A percentile compares a stretch with the other conserved stretches of the same genome.
Conservation (phyloP, 202 grass and related monocot genomes). For the Zoysia matrella region DNA sequence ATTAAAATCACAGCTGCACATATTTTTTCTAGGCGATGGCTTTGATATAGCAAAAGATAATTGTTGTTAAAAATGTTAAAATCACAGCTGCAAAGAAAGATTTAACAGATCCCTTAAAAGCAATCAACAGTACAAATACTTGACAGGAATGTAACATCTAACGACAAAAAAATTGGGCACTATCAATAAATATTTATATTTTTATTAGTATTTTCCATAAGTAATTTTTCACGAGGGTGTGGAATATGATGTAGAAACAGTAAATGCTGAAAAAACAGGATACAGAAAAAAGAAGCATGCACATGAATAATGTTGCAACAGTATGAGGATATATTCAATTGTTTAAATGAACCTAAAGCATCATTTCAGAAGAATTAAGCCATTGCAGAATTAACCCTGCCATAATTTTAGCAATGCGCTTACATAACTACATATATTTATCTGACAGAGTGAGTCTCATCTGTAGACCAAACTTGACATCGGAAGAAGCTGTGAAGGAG, state of each 20-base stretch:
- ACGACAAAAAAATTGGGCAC: slow-evolving; percentile 14
- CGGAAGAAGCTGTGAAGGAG: no score
- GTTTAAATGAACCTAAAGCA: slow-evolving; percentile 24
- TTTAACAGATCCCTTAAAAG: neutral
- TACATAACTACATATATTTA: neutral
- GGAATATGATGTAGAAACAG: neutral
- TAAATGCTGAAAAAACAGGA: neutral
- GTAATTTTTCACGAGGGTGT: neutral
- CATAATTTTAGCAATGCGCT: neutral
- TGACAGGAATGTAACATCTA: slow-evolving; percentile 20
- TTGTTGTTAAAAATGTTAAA: neutral
- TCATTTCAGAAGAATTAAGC: neutral
- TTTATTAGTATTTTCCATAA: neutral
- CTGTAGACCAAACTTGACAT: neutral
- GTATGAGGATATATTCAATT: neutral
- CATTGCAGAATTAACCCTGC: slow-evolving; percentile 11
- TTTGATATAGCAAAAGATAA: neutral
- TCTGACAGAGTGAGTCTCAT: neutral
- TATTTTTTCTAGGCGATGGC: neutral
- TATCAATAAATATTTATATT: neutral
- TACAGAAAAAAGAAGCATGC: neutral
- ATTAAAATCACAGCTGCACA: neutral
- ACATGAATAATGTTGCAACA: neutral
- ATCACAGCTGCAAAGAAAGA: neutral
- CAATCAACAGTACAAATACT: slow-evolving; percentile 4